These are phyloP conservation scores for Candida multigemmis DNA, from an alignment of 805 yeast species.

Conservation along the genomic window DNA sequence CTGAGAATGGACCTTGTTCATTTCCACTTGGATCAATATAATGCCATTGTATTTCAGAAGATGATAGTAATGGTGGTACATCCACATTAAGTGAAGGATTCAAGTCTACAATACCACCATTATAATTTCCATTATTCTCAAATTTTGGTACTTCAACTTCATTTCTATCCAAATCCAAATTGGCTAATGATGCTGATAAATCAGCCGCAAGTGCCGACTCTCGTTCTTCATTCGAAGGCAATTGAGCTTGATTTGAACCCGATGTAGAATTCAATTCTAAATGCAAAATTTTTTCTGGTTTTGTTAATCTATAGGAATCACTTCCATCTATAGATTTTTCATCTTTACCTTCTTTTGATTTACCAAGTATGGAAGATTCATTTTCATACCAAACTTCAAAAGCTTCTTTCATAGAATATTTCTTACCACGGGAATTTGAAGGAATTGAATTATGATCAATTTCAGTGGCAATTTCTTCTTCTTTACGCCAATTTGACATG, in stretches of 20 bases:
- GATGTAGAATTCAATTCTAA: conserved; percentile 10
- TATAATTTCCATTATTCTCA: conserved; percentile 4
- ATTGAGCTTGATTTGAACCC: not conserved
- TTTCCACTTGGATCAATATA: conserved; percentile 63
- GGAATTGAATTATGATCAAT: no score
- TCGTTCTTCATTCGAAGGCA: not conserved
- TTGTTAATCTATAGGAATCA: conserved; percentile 20
- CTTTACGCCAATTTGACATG: no score
- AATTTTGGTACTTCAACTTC: no score
- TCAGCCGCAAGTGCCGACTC: no score
- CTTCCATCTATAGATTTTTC: conserved; percentile 6
- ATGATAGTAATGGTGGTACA: conserved; percentile 13
- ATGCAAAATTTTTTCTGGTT: conserved; percentile 25
- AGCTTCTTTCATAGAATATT: conserved; percentile 42
- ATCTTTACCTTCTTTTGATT: no score
- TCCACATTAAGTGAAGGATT: conserved; percentile 5
- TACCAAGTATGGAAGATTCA: no score
- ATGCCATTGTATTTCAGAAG: conserved; percentile 51
- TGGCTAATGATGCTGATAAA: no score
- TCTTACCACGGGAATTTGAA: conserved; percentile 27
- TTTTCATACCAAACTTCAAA: conserved; percentile 39
- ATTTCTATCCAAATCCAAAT: no score
- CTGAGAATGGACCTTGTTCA: conserved; percentile 78
- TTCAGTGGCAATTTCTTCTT: no score
- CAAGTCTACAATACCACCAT: conserved; percentile 1